These are phyloP conservation scores for Pyricularia sp. DNA, from an alignment of 2,329 filamentous ascomycete species.

Conservation along the genomic window DNA sequence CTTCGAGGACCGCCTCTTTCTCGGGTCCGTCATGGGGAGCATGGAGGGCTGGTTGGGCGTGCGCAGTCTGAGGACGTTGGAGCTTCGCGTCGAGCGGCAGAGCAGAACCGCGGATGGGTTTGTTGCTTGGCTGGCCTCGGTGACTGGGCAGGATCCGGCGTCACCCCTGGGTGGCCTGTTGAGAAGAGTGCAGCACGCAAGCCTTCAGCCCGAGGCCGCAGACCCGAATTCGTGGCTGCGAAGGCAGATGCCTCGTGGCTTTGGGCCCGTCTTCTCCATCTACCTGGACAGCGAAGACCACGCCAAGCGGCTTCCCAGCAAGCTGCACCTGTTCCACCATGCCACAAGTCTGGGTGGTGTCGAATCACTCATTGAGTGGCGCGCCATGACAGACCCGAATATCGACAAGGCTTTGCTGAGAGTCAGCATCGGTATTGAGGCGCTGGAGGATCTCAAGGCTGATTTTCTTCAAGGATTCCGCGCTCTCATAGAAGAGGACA, in stretches of 20 bases:
- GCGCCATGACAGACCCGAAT: slow-evolving; percentile 67
- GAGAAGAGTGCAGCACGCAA: slow-evolving; percentile 42
- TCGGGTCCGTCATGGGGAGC: slow-evolving; percentile 78
- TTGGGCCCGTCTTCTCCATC: slow-evolving; percentile 77
- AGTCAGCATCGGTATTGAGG: slow-evolving; percentile 78
- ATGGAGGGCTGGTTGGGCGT: slow-evolving; percentile 89
- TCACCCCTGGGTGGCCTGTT: slow-evolving; percentile 7
- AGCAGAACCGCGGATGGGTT: slow-evolving; percentile 55
- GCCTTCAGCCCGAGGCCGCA: slow-evolving; percentile 53
- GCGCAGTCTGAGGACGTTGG: slow-evolving; percentile 71
- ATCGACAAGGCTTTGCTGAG: slow-evolving; percentile 64
- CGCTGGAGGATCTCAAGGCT: slow-evolving; percentile 66
- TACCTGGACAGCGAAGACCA: slow-evolving; percentile 44
- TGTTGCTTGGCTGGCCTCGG: slow-evolving; percentile 55
- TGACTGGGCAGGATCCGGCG: slow-evolving; percentile 13
- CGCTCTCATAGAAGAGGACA: slow-evolving; percentile 29
- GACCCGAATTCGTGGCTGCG: slow-evolving; percentile 57
- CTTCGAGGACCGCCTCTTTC: slow-evolving; percentile 54
- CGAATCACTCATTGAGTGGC: slow-evolving; percentile 94
- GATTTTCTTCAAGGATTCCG: slow-evolving; percentile 60
- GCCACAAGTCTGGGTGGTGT: slow-evolving; percentile 89
- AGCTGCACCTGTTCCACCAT: slow-evolving; percentile 76
- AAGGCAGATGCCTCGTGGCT: slow-evolving; percentile 84
- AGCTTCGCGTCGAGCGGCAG: slow-evolving; percentile 69
- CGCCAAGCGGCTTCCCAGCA: slow-evolving; percentile 62